These are phyloP conservation scores for Kandelia obovata DNA, from an alignment of 345 rosid genomes.

Conservation along the genomic window DNA sequence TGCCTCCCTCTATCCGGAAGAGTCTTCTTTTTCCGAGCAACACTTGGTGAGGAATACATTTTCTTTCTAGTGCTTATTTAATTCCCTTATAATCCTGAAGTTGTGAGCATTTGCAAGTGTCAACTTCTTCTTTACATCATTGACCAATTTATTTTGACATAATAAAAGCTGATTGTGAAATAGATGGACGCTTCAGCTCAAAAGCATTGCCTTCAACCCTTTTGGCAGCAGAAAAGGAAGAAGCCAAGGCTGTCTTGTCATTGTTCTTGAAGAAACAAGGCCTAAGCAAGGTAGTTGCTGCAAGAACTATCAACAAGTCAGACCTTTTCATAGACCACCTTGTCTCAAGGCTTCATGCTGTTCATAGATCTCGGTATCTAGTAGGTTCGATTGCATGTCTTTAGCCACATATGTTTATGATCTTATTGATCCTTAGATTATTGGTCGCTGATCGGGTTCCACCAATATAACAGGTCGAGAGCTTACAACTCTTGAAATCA, in stretches of 20 bases:
- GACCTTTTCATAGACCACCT: conserved; percentile 72
- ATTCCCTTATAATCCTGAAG: neutral
- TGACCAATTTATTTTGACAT: conserved; percentile 10
- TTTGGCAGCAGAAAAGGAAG: conserved; percentile 80
- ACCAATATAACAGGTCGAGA: conserved; percentile 59
- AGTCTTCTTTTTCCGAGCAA: conserved; percentile 34
- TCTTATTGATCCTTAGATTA: conserved; percentile 1
- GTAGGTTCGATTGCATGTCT: conserved; percentile 68
- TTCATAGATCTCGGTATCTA: conserved; percentile 82
- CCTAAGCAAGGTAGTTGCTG: conserved; percentile 62
- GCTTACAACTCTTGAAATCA: conserved; percentile 82
- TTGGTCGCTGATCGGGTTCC: neutral
- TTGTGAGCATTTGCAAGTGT: conserved; percentile 5
- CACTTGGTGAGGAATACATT: conserved; percentile 26
- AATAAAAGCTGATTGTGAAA: conserved; percentile 44
- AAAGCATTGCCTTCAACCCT: conserved; percentile 57
- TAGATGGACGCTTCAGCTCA: conserved; percentile 49
- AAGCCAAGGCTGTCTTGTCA: conserved; percentile 80
- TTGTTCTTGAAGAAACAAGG: conserved; percentile 85
- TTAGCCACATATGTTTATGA: neutral
- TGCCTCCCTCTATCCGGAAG: conserved; percentile 23
- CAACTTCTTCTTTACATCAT: neutral
- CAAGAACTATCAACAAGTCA: conserved; percentile 64
- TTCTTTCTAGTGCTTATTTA: neutral
- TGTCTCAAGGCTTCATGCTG: conserved; percentile 72